Conservation (phyloP, 2,329 filamentous ascomycete genomes). For the Monilinia vaccinii-corymbosi region DNA sequence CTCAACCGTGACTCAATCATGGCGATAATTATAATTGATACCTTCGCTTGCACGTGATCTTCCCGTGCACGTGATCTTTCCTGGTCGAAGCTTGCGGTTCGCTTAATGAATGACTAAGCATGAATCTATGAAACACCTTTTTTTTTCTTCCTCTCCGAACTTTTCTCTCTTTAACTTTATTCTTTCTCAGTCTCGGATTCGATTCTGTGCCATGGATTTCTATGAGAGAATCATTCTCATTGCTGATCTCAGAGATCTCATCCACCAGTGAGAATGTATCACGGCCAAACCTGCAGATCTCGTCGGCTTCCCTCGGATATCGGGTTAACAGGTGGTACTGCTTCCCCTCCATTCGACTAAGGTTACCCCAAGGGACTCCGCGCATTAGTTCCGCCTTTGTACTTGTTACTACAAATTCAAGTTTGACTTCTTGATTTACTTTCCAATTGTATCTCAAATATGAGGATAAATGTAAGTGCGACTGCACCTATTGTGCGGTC, state of each 20-base stretch:
- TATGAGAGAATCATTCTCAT: background rate
- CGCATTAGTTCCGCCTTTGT: background rate
- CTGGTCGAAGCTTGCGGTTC: background rate
- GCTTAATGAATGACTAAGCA: conserved; percentile 1
- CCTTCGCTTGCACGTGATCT: too few species aligned
- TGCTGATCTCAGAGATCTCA: background rate
- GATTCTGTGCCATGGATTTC: too few species aligned
- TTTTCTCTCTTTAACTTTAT: background rate
- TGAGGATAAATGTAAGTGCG: conserved; percentile 23
- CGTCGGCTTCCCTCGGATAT: background rate
- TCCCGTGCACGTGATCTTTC: too few species aligned
- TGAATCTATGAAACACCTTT: background rate
- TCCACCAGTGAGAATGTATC: background rate
- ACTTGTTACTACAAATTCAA: background rate
- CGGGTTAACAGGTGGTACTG: background rate
- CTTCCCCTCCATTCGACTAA: background rate
- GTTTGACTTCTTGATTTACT: background rate
- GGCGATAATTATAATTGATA: too few species aligned
- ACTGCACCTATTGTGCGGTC: conserved; percentile 19
- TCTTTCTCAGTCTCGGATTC: too few species aligned
- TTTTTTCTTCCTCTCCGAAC: background rate
- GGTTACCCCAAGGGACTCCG: background rate
- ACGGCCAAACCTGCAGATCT: conserved; percentile 6
- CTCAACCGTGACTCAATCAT: background rate
- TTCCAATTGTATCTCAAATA: conserved; percentile 11